Evolutionary conservation across 169 alveolate genomes (phyloP).

Genomic region (Eimeria praecox): DNA sequence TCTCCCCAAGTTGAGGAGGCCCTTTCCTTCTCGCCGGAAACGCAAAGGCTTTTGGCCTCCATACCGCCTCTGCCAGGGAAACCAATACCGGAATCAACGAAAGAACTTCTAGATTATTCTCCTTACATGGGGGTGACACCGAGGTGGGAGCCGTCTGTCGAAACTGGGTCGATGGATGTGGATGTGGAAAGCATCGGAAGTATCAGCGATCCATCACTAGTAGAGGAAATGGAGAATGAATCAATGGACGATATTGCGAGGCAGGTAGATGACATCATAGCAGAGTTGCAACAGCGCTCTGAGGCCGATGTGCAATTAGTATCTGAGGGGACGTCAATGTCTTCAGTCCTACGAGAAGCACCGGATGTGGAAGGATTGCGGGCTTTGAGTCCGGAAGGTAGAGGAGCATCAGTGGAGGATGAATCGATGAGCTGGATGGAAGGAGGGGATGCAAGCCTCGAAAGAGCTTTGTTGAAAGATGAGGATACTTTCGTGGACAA

Average conservation of each 20-base stretch:
- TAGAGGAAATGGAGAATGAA: not conserved
- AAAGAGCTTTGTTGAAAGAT: not conserved
- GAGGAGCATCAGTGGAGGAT: not conserved
- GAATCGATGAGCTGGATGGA: not conserved
- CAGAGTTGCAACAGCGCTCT: not conserved
- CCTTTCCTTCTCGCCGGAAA: slow-evolving; percentile 16
- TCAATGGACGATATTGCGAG: not conserved
- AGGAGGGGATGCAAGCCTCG: not conserved
- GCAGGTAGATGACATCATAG: slow-evolving; percentile 46
- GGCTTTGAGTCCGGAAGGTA: not conserved
- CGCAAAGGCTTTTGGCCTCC: not conserved
- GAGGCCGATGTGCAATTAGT: not conserved
- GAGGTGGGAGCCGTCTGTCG: not conserved
- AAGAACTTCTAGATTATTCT: slow-evolving; percentile 11
- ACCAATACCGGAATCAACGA: slow-evolving; percentile 23
- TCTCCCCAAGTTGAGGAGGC: not conserved
- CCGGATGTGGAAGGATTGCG: not conserved
- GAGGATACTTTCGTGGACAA: not conserved
- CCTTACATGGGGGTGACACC: slow-evolving; percentile 27
- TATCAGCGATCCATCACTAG: not conserved
- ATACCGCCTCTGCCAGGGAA: slow-evolving; percentile 22
- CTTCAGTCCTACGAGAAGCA: not conserved
- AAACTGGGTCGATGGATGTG: not conserved
- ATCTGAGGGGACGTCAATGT: not conserved
- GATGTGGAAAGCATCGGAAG: too few species aligned